Conservation (phyloP, 2,329 filamentous ascomycete species). For the Aspergillus fumigatus region DNA sequence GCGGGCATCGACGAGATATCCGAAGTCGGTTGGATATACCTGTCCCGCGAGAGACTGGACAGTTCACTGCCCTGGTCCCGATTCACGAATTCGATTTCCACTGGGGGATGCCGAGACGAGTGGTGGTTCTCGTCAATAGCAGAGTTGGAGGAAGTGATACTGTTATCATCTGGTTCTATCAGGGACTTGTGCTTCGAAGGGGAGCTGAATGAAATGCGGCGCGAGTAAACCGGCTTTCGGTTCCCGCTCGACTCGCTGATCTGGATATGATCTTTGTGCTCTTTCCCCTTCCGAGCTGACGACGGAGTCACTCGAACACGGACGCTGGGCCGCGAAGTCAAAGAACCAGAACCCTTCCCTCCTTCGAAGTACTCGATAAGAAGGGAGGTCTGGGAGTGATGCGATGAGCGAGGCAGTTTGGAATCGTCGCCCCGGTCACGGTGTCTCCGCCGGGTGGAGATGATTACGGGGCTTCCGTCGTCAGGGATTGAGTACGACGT, state of each 20-base stretch:
- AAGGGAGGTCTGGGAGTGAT: conserved; percentile 78
- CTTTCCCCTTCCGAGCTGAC: conserved; percentile 50
- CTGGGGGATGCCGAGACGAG: conserved; percentile 61
- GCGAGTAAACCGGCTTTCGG: conserved; percentile 65
- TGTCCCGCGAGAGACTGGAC: conserved; percentile 53
- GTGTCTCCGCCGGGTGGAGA: conserved; percentile 59
- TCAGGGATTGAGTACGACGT: conserved; percentile 49
- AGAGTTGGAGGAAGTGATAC: conserved; percentile 70
- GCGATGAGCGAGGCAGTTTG: conserved; percentile 49
- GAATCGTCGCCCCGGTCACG: conserved; percentile 55
- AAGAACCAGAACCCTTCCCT: conserved; percentile 53
- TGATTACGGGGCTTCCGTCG: conserved; percentile 75
- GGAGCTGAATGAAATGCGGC: conserved; percentile 60
- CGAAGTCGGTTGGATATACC: conserved; percentile 66
- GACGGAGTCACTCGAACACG: conserved; percentile 76
- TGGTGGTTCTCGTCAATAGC: conserved; percentile 75
- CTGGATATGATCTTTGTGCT: conserved; percentile 69
- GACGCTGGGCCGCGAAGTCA: conserved; percentile 74
- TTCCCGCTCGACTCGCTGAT: conserved; percentile 75
- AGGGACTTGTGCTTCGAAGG: conserved; percentile 34
- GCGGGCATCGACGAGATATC: conserved; percentile 81
- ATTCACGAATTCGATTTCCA: conserved; percentile 83
- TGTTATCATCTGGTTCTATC: conserved; percentile 54
- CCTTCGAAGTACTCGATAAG: conserved; percentile 95
- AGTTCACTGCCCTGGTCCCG: conserved; percentile 63